Evolutionary conservation across 2,329 filamentous ascomycete species (phyloP).

Genomic region (Apiospora saccharicola): DNA sequence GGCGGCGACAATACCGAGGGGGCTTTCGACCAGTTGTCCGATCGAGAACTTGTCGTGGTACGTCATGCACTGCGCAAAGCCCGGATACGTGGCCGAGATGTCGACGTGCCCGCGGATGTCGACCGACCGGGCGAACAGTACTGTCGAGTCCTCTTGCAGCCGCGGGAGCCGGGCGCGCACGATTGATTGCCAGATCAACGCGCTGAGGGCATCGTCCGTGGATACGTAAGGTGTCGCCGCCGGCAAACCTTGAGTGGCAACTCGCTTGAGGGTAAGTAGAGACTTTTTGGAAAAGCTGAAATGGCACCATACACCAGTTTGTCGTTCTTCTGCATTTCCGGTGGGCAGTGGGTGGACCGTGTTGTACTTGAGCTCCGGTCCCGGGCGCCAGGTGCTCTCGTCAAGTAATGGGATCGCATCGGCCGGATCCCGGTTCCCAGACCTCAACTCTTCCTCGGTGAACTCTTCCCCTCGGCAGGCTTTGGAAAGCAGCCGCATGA

Average conservation of each 20-base stretch:
- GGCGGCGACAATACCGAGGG: background rate
- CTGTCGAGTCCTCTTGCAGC: slow-evolving; percentile 33
- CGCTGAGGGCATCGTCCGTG: slow-evolving; percentile 60
- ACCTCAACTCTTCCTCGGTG: background rate
- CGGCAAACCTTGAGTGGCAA: background rate
- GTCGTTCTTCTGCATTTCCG: slow-evolving; percentile 30
- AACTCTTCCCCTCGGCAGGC: slow-evolving; percentile 40
- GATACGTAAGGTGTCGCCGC: slow-evolving; percentile 49
- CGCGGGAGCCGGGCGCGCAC: slow-evolving; percentile 49
- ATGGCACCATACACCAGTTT: slow-evolving; percentile 23
- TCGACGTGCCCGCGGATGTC: slow-evolving; percentile 52
- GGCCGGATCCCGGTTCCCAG: background rate
- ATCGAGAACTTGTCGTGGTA: slow-evolving; percentile 34
- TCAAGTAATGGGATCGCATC: background rate
- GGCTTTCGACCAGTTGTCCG: background rate
- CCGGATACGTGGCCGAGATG: slow-evolving; percentile 54
- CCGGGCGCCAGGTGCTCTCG: background rate
- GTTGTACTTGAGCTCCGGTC: background rate
- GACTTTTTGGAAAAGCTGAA: background rate
- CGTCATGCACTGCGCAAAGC: slow-evolving; percentile 55
- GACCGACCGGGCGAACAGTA: slow-evolving; percentile 56
- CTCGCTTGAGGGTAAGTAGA: background rate
- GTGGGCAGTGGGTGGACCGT: background rate
- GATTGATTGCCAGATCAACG: slow-evolving; percentile 58
- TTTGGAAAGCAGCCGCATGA: slow-evolving; percentile 51